Conservation (phyloP, 2,329 filamentous ascomycete species). For the Penicillium rolfsii region DNA sequence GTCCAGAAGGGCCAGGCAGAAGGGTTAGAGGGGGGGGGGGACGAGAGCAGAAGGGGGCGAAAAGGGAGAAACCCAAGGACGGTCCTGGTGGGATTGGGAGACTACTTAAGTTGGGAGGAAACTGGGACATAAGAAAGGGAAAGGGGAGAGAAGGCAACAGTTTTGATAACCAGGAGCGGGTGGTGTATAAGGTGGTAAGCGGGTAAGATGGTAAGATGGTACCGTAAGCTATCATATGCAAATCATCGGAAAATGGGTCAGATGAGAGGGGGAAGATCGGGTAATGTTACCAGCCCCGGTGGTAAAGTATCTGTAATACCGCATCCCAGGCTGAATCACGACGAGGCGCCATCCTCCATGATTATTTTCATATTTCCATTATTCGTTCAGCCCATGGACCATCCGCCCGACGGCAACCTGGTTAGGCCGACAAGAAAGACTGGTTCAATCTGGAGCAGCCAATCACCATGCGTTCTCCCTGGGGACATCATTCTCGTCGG, state of each 20-base stretch:
- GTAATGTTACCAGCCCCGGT: not conserved
- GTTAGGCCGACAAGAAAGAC: not conserved
- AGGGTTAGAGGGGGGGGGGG: not conserved
- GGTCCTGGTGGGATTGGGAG: not conserved
- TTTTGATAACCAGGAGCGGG: slow-evolving; percentile 1
- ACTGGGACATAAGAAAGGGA: slow-evolving; percentile 1
- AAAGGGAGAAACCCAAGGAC: not conserved
- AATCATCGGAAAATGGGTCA: not conserved
- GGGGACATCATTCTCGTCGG: not conserved
- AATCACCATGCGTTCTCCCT: not conserved
- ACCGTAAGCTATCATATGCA: not conserved
- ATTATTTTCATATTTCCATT: too few relatives aligned
- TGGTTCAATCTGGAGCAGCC: not conserved
- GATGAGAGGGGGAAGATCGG: not conserved
- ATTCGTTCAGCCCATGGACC: not conserved
- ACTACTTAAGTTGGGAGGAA: not conserved
- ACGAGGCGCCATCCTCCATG: not conserved
- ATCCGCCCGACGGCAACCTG: not conserved
- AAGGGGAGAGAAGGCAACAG: not conserved
- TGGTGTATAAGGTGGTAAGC: not conserved
- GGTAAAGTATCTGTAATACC: not conserved
- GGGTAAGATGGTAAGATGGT: slow-evolving; percentile 2
- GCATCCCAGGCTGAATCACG: not conserved
- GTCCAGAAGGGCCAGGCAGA: not conserved
- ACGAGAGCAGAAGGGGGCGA: not conserved